Conservation (phyloP, 257 asterid genomes). For the Fraxinus cuspidata region DNA sequence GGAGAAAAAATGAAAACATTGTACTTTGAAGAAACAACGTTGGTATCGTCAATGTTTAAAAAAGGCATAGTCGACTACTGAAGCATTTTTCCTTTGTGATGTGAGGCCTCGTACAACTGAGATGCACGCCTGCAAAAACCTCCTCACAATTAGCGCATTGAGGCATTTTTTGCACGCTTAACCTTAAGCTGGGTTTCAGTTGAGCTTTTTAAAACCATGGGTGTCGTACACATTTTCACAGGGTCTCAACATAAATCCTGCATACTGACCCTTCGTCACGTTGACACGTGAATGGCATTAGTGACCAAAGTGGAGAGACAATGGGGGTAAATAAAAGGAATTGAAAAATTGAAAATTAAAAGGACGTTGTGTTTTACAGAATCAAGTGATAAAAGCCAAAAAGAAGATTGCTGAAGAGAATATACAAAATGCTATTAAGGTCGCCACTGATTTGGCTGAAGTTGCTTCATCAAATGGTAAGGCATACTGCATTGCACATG, state of each 20-base stretch:
- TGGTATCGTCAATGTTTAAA: neutral
- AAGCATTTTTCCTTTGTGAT: too few relatives aligned
- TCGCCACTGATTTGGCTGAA: conserved; percentile 67
- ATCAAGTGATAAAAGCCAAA: conserved; percentile 74
- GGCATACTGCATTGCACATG: conserved; percentile 67
- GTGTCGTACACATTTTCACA: neutral
- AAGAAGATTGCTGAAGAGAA: conserved; percentile 89
- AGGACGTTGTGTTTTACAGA: conserved; percentile 43
- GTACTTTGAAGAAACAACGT: too few relatives aligned
- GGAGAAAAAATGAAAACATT: too few relatives aligned
- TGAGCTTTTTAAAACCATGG: too few relatives aligned
- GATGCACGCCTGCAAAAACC: too few relatives aligned
- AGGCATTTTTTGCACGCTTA: too few relatives aligned
- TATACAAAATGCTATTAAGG: conserved; percentile 68
- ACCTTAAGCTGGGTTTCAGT: too few relatives aligned
- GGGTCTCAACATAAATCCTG: neutral
- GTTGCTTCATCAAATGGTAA: conserved; percentile 72
- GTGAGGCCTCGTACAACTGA: too few relatives aligned
- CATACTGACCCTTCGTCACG: neutral
- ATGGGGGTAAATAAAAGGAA: neutral
- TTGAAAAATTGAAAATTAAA: conserved; percentile 7
- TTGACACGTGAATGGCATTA: neutral
- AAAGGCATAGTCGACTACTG: too few relatives aligned
- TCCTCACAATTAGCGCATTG: too few relatives aligned
- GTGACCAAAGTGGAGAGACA: neutral